Evolutionary conservation across 371 early-diverging fungal species (phyloP).

Genomic region (Mucor saturninus): DNA sequence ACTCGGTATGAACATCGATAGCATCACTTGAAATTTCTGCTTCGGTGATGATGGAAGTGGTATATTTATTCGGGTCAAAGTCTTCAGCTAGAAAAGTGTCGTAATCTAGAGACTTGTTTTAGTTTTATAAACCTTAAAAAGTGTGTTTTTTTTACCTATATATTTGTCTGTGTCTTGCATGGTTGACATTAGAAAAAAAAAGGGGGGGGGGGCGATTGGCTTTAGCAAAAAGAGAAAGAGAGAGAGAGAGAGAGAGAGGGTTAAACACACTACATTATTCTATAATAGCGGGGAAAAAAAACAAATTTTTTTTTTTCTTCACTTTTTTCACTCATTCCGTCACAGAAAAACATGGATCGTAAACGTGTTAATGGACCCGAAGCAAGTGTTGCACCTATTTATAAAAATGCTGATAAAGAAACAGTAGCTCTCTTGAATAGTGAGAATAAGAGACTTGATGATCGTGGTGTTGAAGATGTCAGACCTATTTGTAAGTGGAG

Average conservation of each 20-base stretch:
- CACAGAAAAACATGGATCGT: conserved; percentile 59
- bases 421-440: conserved; percentile 24
- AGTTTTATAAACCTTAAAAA: no score
- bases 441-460: conserved; percentile 55
- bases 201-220: not conserved
- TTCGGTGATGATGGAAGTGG: conserved; percentile 56
- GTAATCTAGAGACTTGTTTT: conserved; percentile 46
- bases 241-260: not conserved
- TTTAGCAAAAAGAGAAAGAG: not conserved
- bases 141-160: conserved; percentile 14
- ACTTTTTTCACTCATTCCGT: not conserved
- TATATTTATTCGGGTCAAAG: conserved; percentile 67
- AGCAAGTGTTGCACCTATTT: conserved; percentile 71
- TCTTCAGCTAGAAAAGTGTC: conserved; percentile 62
- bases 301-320: not conserved
- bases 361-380: conserved; percentile 80
- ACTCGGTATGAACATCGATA: conserved; percentile 67
- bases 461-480: conserved; percentile 61
- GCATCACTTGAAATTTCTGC: conserved; percentile 49
- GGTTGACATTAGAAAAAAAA: not conserved
- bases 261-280: not conserved
- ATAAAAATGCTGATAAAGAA: conserved; percentile 38
- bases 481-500: conserved; percentile 60
- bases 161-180: conserved; percentile 23
- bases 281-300: not conserved